A percentile compares a stretch with the other conserved stretches of the same genome.
phyloP scores from a whole-genome alignment of 1,284 basidiomycete species.

The Cryptococcus maquisensis region DNA sequence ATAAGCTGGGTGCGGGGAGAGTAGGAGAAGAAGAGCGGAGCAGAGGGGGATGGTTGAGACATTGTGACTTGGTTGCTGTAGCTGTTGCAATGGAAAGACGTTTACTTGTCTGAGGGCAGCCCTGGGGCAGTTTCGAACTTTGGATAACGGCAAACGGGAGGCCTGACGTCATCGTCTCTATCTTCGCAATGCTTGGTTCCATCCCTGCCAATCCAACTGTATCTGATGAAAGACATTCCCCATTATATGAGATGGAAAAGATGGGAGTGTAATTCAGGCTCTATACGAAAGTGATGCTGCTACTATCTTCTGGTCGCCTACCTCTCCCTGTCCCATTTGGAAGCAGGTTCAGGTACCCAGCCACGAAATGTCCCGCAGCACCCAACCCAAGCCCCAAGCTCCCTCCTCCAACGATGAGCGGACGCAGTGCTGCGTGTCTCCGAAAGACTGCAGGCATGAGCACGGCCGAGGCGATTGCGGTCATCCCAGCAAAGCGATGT shows the following conservation, averaged over 20 bases:
- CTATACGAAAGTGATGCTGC: no score
- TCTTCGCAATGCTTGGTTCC: no score
- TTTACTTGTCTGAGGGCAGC: no score
- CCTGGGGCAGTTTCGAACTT: no score
- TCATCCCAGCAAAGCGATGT: conserved; percentile 47
- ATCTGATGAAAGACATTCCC: no score
- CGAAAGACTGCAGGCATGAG: conserved; percentile 42
- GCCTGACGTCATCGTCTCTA: no score
- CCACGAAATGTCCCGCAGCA: conserved; percentile 30
- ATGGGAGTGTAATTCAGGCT: no score
- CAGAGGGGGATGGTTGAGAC: conserved; percentile 12
- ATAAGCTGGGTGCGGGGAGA: conserved; percentile 29
- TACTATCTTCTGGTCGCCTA: background rate
- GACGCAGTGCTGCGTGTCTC: conserved; percentile 31
- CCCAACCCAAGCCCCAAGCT: conserved; percentile 43
- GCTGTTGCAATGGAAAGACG: no score
- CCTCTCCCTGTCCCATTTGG: conserved; percentile 35
- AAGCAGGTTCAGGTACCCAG: conserved; percentile 29
- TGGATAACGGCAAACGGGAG: no score
- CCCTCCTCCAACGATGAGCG: conserved; percentile 40
- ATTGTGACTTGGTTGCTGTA: no score
- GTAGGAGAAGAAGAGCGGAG: conserved; percentile 25
- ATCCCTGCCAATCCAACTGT: no score
- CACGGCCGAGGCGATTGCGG: conserved; percentile 35
- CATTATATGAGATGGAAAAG: no score